phyloP scores from a whole-genome alignment of 768 basidiomycete species.

The Boletus tomentosulus region DNA sequence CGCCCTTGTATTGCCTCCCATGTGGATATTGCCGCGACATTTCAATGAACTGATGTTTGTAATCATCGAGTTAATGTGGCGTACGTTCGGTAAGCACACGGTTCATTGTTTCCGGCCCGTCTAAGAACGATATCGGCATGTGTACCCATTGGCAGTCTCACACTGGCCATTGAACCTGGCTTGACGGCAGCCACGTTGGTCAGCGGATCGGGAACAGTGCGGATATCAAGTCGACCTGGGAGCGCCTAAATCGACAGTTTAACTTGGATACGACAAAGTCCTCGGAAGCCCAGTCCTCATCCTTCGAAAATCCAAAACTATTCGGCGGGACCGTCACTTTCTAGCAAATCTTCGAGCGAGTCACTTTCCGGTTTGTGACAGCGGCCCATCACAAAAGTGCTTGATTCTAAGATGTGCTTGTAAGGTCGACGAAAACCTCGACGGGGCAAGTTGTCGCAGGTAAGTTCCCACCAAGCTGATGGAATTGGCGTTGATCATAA shows the following conservation, averaged over 20 bases:
- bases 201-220: neutral
- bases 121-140: neutral
- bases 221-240: neutral
- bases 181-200: neutral
- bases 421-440: neutral
- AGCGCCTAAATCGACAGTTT: neutral
- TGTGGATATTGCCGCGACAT: neutral
- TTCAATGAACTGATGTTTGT: too few relatives aligned
- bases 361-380: too few relatives aligned
- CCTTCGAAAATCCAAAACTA: neutral
- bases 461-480: too few relatives aligned
- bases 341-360: too few relatives aligned
- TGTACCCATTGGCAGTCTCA: neutral
- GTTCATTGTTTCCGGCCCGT: neutral
- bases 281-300: too few relatives aligned
- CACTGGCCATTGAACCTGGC: neutral
- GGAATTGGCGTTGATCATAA: too few relatives aligned
- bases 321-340: too few relatives aligned
- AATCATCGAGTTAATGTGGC: neutral
- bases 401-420: too few relatives aligned
- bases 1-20: neutral
- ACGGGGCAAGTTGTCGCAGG: neutral
- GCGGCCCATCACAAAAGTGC: too few relatives aligned
- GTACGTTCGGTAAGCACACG: neutral
- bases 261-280: too few relatives aligned